Conservation (phyloP, 2,329 filamentous ascomycete genomes). For the Capronia epimyces region DNA sequence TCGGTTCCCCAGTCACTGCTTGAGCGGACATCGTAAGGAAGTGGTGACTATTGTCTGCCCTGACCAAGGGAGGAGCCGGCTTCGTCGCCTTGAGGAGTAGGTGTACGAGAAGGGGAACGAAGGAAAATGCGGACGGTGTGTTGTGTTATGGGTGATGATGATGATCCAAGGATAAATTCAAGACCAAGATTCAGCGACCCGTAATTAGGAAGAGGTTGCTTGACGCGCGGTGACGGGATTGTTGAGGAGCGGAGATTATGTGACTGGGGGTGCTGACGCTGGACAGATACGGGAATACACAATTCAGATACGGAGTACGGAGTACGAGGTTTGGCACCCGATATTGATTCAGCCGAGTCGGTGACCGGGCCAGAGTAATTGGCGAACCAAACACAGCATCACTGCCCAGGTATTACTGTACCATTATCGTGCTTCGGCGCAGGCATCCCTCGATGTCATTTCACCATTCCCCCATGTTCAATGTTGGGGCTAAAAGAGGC, state of each 20-base stretch:
- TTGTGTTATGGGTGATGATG: background rate
- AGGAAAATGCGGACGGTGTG: background rate
- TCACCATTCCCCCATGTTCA: background rate
- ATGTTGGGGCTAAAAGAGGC: conserved; percentile 8
- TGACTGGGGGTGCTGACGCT: background rate
- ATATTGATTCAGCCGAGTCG: conserved; percentile 14
- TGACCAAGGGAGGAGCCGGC: conserved; percentile 89
- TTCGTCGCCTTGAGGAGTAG: conserved; percentile 25
- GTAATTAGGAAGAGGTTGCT: background rate
- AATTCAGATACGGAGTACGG: too few relatives aligned
- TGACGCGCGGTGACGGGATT: background rate
- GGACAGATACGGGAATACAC: background rate
- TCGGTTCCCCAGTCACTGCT: conserved; percentile 25
- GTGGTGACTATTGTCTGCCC: conserved; percentile 62
- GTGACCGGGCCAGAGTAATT: too few relatives aligned
- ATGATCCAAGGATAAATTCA: conserved; percentile 1
- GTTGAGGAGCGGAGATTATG: conserved; percentile 10
- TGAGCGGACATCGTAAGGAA: conserved; percentile 56
- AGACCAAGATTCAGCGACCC: background rate
- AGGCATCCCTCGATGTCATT: background rate
- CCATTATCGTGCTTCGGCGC: conserved; percentile 3
- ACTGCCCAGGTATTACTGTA: too few relatives aligned
- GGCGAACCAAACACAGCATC: too few relatives aligned
- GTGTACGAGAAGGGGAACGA: conserved; percentile 3
- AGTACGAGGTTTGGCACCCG: background rate